Conservation (phyloP, 2,329 filamentous ascomycete species). For the Pyricularia grisea region DNA sequence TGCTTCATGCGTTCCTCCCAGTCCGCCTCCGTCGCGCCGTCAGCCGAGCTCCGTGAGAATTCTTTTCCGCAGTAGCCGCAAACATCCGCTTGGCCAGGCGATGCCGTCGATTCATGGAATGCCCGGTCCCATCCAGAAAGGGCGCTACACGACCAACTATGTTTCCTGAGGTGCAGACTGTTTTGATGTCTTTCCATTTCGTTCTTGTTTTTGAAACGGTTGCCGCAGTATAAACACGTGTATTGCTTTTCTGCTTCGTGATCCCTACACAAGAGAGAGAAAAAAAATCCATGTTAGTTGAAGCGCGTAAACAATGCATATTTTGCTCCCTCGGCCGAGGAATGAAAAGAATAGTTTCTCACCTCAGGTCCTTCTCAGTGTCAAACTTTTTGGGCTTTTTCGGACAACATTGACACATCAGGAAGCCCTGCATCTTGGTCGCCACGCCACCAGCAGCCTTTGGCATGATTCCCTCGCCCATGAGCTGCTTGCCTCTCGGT, state of each 20-base stretch:
- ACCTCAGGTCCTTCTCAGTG: slow-evolving; percentile 69
- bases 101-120: slow-evolving; percentile 71
- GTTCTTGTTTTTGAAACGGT: slow-evolving; percentile 98
- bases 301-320: neutral
- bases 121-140: slow-evolving; percentile 69
- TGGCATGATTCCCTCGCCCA: slow-evolving; percentile 34
- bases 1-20: slow-evolving; percentile 85
- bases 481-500: slow-evolving; percentile 39
- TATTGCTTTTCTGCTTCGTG: slow-evolving; percentile 97
- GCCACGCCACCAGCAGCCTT: slow-evolving; percentile 20
- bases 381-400: slow-evolving; percentile 97
- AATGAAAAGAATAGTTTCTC: slow-evolving; percentile 22
- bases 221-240: slow-evolving; percentile 83
- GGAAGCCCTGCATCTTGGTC: slow-evolving; percentile 42
- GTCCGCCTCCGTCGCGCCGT: slow-evolving; percentile 63
- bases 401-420: slow-evolving; percentile 86
- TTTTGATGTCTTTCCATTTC: slow-evolving; percentile 96
- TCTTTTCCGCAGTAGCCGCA: slow-evolving; percentile 96
- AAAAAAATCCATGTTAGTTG: neutral
- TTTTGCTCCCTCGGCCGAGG: slow-evolving; percentile 7
- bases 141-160: slow-evolving; percentile 95
- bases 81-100: slow-evolving; percentile 61
- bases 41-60: slow-evolving; percentile 45
- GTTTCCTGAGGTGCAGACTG: slow-evolving; percentile 79
- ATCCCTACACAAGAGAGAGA: slow-evolving; percentile 51